A percentile compares a stretch with the other conserved stretches of the same genome.
phyloP scores from a whole-genome alignment of 2,329 filamentous ascomycete species.

The Orbilia oligospora region DNA sequence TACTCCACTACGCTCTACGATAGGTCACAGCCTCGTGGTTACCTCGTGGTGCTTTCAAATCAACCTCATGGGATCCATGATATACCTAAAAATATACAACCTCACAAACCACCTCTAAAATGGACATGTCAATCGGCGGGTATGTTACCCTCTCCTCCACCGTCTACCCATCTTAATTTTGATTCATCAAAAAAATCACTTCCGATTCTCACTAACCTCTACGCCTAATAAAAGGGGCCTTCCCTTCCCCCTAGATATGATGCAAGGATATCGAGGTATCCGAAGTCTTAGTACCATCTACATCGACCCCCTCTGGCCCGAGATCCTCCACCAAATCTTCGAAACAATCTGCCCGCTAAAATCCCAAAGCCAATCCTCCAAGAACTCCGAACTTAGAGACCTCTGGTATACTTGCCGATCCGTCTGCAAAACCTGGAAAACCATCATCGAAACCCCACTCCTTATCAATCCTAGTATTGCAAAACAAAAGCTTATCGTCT shows the following conservation, averaged over 20 bases:
- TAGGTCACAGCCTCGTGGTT: too few relatives aligned
- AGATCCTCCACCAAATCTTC: background rate
- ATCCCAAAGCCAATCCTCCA: background rate
- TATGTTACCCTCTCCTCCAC: background rate
- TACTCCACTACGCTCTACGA: too few relatives aligned
- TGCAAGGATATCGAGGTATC: background rate
- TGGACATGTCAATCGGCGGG: conserved; percentile 2
- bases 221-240: too few relatives aligned
- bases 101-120: background rate
- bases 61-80: too few relatives aligned
- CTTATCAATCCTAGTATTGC: too few relatives aligned
- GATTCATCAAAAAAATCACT: too few relatives aligned
- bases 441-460: conserved; percentile 8
- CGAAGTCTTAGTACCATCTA: background rate
- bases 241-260: background rate
- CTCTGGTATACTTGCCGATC: conserved; percentile 13
- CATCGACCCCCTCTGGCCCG: background rate
- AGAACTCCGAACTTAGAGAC: background rate
- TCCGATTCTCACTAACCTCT: too few relatives aligned
- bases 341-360: background rate
- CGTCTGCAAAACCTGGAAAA: conserved; percentile 15
- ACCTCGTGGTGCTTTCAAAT: too few relatives aligned
- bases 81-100: too few relatives aligned
- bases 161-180: too few relatives aligned
- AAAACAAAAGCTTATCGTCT: background rate